phyloP scores from a whole-genome alignment of 371 early-diverging fungal genomes.

The Funneliformis caledonium region DNA sequence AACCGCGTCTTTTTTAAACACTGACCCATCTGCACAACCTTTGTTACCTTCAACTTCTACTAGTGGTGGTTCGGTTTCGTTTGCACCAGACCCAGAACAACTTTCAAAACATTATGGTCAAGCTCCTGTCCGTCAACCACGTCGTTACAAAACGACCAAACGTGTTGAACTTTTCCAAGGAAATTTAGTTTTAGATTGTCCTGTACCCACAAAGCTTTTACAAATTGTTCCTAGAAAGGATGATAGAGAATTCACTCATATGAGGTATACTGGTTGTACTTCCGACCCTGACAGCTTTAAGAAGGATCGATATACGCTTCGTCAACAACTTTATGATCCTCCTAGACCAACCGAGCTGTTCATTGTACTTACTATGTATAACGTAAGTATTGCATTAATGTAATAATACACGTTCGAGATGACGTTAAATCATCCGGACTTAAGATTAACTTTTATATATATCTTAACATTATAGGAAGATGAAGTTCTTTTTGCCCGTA shows the following conservation, averaged over 20 bases:
- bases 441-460: background rate
- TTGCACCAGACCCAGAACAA: background rate
- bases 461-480: conserved; percentile 66
- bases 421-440: background rate
- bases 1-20: background rate
- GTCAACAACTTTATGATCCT: conserved; percentile 75
- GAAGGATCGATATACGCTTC: conserved; percentile 75
- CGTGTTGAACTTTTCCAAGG: conserved; percentile 68
- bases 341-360: conserved; percentile 76
- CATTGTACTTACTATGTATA: conserved; percentile 92
- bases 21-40: background rate
- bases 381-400: conserved; percentile 52
- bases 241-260: conserved; percentile 67
- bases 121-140: conserved; percentile 59
- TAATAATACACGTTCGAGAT: background rate
- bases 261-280: conserved; percentile 81
- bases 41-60: background rate
- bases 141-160: conserved; percentile 67
- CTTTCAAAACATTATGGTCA: conserved; percentile 53
- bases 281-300: conserved; percentile 80
- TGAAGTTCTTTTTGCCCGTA: conserved; percentile 82
- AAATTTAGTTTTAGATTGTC: conserved; percentile 75
- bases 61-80: background rate
- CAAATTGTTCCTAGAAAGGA: conserved; percentile 58
- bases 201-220: conserved; percentile 67